Evolutionary conservation across 768 basidiomycete genomes (phyloP).

Genomic region (Dacryopinax spathularia): DNA sequence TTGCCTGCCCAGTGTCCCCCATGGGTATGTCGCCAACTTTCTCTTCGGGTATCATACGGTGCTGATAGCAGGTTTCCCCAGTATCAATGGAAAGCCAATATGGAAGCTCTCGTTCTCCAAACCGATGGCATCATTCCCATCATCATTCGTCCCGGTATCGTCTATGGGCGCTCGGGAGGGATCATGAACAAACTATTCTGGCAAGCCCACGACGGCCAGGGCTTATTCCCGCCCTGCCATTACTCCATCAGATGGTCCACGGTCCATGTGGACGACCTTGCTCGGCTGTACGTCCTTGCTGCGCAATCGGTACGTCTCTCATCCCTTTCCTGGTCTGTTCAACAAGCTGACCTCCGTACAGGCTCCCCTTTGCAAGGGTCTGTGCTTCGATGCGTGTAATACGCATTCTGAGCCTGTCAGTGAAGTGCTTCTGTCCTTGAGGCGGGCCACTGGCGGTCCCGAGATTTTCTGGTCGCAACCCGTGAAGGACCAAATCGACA

Average conservation of each 20-base stretch:
- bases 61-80: background rate
- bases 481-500: background rate
- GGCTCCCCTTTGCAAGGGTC: background rate
- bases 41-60: too few relatives aligned
- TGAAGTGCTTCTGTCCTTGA: background rate
- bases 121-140: background rate
- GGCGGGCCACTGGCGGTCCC: background rate
- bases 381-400: conserved; percentile 1
- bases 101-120: background rate
- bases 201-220: background rate
- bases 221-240: background rate
- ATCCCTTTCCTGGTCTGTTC: background rate
- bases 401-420: background rate
- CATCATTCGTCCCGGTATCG: background rate
- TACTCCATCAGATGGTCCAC: background rate
- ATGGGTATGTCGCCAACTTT: conserved; percentile 2
- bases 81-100: background rate
- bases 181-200: background rate
- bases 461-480: background rate
- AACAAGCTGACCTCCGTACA: background rate
- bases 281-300: background rate
- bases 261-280: background rate
- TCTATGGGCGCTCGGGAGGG: background rate
- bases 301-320: background rate
- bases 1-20: too few relatives aligned